Evolutionary conservation across 2,329 filamentous ascomycete genomes (phyloP), one percentile per base, ranked within the genome.

Genomic region (Thelonectria olida): DNA sequence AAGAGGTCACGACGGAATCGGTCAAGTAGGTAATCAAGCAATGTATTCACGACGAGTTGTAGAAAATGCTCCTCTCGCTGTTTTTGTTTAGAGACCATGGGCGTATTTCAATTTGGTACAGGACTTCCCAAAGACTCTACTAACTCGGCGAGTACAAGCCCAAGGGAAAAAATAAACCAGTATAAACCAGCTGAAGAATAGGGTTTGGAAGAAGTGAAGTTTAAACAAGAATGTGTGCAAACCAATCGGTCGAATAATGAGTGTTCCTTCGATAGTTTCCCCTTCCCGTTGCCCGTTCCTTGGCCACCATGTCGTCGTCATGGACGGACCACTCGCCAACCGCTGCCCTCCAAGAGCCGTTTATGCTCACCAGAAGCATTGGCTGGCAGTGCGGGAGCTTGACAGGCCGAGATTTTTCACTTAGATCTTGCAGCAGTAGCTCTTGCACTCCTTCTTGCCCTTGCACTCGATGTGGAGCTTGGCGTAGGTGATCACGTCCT

Each of bases 361-460:
- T n/a, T n/a, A n/a, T n/a, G n/a, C n/a, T n/a, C n/a, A n/a, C n/a
- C n/a, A 34, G 31, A 34, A 34, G 5, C 20, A 27, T 22, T 45
- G 19, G 9, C 10, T 7, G 22, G 4, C 9, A 17, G 12, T 22
- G 25, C 20, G 22, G 22, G 22, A 25, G 22, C 42, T 25, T 15
- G 42, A 15, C 7, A 20, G 17, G 22, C 42, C 42, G 42, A 45
- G 22, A 45, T 6, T n/a, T 17, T n/a, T 27, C 42, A 45, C 39
- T 39, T 59, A 54, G 15, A 39, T 31, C 31, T 59, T 42, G 58
- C 58, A 60, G 58, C 58, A 60, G 27, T 34, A 51, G 41, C 39
- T 27, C 53, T 57, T 42, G 58, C 54, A 61, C 48, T 42, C 48
- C 53, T 57, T 53, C 58, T 61, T 61, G 47, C 49, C 39, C 41